Conservation (phyloP, 106 monocot genomes). For the Agapanthus africanus region DNA sequence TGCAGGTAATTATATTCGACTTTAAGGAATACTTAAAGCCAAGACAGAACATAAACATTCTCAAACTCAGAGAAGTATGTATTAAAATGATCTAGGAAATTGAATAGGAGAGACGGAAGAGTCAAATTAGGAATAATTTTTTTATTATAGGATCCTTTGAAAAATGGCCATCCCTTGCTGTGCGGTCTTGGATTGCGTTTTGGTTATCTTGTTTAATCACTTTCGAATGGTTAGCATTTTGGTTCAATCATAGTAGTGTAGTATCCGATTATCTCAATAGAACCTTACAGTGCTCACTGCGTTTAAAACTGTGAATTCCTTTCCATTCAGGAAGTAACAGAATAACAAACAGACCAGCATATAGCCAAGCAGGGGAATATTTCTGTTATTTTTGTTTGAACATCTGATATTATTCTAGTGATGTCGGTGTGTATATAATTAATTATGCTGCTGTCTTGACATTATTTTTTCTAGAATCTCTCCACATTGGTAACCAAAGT, state of each 20-base stretch:
- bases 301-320: background rate
- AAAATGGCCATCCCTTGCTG: background rate
- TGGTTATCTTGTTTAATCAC: background rate
- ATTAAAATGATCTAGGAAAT: background rate
- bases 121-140: background rate
- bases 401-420: background rate
- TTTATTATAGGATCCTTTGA: background rate
- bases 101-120: too few species aligned
- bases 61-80: too few species aligned
- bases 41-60: too few species aligned
- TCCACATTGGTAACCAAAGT: background rate
- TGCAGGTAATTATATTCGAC: too few species aligned
- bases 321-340: background rate
- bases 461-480: background rate
- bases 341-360: too few species aligned
- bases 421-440: background rate
- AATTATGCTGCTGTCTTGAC: background rate
- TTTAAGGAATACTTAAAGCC: too few species aligned
- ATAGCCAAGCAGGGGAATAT: too few species aligned
- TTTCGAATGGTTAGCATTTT: background rate
- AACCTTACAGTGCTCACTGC: background rate
- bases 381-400: too few species aligned
- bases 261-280: background rate
- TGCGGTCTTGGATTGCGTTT: background rate
- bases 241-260: background rate